Percentiles rank a stretch among this genome's conserved stretches.
These are phyloP conservation scores for Ophiocytium majus DNA, from an alignment of 352 stramenopile species.

Conservation along the genomic window DNA sequence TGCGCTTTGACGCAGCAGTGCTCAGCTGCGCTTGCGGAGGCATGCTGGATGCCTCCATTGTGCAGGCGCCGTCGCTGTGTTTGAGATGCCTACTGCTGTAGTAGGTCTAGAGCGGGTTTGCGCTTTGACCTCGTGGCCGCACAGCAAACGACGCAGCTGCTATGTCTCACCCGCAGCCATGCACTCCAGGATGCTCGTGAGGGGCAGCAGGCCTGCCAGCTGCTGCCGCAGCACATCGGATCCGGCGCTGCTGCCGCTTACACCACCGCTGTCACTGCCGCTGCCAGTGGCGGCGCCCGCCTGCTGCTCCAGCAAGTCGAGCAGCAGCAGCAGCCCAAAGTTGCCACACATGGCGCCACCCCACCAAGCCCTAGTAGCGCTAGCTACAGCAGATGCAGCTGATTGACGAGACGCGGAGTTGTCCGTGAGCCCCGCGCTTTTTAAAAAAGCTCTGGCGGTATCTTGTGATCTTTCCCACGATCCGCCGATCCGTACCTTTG, in stretches of 20 bases:
- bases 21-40: not conserved
- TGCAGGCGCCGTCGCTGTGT: not conserved
- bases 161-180: conserved; percentile 13
- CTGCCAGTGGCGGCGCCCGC: too few relatives aligned
- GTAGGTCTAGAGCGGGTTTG: not conserved
- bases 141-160: too few relatives aligned
- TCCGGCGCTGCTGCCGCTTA: too few relatives aligned
- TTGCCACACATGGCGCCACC: conserved; percentile 12
- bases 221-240: not conserved
- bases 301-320: too few relatives aligned
- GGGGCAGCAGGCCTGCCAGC: conserved; percentile 17
- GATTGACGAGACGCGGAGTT: too few relatives aligned
- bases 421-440: too few relatives aligned
- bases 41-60: not conserved
- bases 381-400: too few relatives aligned
- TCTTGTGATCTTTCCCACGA: too few relatives aligned
- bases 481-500: too few relatives aligned
- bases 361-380: too few relatives aligned
- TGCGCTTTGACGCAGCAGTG: not conserved
- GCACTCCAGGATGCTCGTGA: not conserved
- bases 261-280: too few relatives aligned
- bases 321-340: conserved; percentile 12
- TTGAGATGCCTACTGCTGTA: not conserved
- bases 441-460: too few relatives aligned
- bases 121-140: not conserved